phyloP scores from a whole-genome alignment of 2,329 filamentous ascomycete species.

The Phaeosphaeria sp. region DNA sequence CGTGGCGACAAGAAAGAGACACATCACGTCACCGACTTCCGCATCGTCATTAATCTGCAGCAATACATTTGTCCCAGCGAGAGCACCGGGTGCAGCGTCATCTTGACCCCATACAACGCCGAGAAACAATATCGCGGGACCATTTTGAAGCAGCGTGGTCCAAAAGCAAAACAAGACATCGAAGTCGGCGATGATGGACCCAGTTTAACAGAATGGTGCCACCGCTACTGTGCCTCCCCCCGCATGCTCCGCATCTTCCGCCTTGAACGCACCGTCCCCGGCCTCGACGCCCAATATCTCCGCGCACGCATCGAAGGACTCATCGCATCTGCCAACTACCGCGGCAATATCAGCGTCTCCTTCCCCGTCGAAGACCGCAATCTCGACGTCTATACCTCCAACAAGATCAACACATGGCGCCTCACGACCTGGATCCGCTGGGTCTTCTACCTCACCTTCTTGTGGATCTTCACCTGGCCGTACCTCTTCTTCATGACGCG shows the following conservation, averaged over 20 bases:
- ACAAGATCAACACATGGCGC: constrained; percentile 69
- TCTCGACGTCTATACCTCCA: constrained; percentile 70
- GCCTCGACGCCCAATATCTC: constrained; percentile 66
- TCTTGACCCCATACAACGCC: constrained; percentile 60
- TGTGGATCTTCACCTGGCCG: constrained; percentile 76
- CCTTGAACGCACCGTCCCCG: constrained; percentile 56
- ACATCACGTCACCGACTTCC: constrained; percentile 45
- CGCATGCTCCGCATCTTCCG: constrained; percentile 63
- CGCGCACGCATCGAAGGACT: constrained; percentile 61
- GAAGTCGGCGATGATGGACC: constrained; percentile 53
- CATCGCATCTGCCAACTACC: constrained; percentile 71
- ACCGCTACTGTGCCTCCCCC: constrained; percentile 67
- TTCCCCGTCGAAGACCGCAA: constrained; percentile 66
- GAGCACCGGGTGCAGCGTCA: constrained; percentile 32
- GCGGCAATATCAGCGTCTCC: constrained; percentile 64
- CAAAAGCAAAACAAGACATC: constrained; percentile 54
- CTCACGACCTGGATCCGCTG: constrained; percentile 68
- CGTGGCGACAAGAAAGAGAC: constrained; percentile 46
- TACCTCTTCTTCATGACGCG: constrained; percentile 71
- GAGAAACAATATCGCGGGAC: constrained; percentile 72
- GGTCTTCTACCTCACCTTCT: constrained; percentile 70
- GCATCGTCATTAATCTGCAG: constrained; percentile 44
- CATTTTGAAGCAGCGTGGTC: constrained; percentile 60
- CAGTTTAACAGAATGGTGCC: constrained; percentile 68
- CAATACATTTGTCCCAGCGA: constrained; percentile 31